phyloP scores from a whole-genome alignment of 345 rosid species.

The Clarkia xantiana region DNA sequence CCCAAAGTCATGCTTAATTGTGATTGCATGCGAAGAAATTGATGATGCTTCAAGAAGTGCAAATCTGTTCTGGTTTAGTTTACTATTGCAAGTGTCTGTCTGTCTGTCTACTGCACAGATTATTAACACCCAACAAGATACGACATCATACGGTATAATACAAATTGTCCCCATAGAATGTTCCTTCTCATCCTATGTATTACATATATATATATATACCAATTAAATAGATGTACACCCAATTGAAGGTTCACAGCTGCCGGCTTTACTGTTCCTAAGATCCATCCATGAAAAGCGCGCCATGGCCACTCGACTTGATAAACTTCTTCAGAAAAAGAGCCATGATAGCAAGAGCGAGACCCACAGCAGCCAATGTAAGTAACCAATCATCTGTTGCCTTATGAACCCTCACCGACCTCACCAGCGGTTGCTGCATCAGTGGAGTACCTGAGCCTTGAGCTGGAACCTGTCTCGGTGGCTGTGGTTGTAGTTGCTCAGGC shows the following conservation, averaged over 20 bases:
- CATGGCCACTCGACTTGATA: conserved; percentile 62
- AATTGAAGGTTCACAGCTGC: not conserved
- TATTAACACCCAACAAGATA: too few relatives aligned
- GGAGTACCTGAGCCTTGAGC: conserved; percentile 1
- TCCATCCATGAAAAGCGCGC: conserved; percentile 66
- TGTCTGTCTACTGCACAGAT: too few relatives aligned
- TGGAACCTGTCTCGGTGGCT: conserved; percentile 22
- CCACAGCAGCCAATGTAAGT: conserved; percentile 77
- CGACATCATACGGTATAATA: too few relatives aligned
- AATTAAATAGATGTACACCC: too few relatives aligned
- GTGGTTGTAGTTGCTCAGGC: conserved; percentile 16
- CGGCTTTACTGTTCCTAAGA: conserved; percentile 32
- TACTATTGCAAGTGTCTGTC: too few relatives aligned
- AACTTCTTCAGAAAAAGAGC: conserved; percentile 82
- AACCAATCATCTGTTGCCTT: conserved; percentile 67
- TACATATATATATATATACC: too few relatives aligned
- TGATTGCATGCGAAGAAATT: too few relatives aligned
- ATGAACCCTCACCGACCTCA: conserved; percentile 29
- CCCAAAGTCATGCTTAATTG: too few relatives aligned
- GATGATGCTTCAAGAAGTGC: too few relatives aligned
- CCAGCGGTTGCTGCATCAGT: conserved; percentile 1
- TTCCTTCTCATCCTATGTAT: too few relatives aligned
- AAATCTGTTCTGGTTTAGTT: too few relatives aligned
- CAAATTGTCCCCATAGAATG: too few relatives aligned
- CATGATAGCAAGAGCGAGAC: conserved; percentile 71